Evolutionary conservation across 1,284 basidiomycete genomes (phyloP).

Genomic region (Peniophora sp.): DNA sequence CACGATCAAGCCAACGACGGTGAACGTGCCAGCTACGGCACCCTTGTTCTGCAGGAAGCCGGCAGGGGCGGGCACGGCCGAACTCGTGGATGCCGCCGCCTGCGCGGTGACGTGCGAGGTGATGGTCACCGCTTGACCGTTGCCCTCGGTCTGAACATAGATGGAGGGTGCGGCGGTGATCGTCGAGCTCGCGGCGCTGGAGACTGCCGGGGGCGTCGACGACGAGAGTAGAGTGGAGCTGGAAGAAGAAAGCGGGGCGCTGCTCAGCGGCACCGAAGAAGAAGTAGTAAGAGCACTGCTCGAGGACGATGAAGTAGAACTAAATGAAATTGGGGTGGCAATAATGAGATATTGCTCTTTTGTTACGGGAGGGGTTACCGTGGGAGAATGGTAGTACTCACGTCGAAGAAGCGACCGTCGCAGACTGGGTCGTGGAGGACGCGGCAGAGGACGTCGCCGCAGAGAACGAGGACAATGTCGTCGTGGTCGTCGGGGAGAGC

Average conservation of each 20-base stretch:
- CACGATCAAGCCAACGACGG: conserved; percentile 40
- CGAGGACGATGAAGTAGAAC: conserved; percentile 8
- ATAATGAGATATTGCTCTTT: background rate
- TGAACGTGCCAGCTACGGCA: conserved; percentile 49
- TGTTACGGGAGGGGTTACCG: conserved; percentile 1
- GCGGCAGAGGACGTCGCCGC: conserved; percentile 13
- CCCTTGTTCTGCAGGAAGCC: conserved; percentile 58
- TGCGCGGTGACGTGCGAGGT: conserved; percentile 12
- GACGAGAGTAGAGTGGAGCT: conserved; percentile 7
- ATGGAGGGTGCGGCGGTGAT: conserved; percentile 4
- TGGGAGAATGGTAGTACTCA: conserved; percentile 1
- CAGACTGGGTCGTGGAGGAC: conserved; percentile 3
- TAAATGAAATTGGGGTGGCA: conserved; percentile 2
- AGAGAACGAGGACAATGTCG: conserved; percentile 11
- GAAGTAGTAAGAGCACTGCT: conserved; percentile 3
- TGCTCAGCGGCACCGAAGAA: background rate
- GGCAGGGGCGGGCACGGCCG: conserved; percentile 15
- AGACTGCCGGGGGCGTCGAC: conserved; percentile 3
- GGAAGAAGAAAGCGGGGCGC: conserved; percentile 4
- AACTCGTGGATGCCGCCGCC: conserved; percentile 7
- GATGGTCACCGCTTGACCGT: conserved; percentile 15
- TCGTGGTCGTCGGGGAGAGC: conserved; percentile 3
- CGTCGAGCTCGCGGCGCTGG: conserved; percentile 6
- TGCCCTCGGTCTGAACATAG: conserved; percentile 7
- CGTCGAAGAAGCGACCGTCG: conserved; percentile 4